Percentiles rank a stretch among this genome's conserved stretches.
phyloP scores from a whole-genome alignment of 1,284 basidiomycete genomes.

The Fistulina hepatica region DNA sequence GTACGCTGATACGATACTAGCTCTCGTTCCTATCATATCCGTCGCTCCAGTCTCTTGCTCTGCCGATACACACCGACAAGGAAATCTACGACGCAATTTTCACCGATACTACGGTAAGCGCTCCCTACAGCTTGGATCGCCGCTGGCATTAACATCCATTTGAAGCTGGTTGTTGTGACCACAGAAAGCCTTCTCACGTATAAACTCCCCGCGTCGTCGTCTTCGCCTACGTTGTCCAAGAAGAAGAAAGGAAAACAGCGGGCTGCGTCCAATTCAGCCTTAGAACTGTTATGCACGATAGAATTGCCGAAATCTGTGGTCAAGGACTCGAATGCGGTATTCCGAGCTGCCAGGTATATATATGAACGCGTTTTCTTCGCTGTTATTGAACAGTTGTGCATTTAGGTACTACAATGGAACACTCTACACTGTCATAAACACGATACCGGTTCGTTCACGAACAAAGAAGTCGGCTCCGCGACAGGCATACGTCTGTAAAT shows the following conservation, averaged over 20 bases:
- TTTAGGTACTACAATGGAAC: constrained; percentile 46
- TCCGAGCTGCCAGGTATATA: not conserved
- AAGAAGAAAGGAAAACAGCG: not conserved
- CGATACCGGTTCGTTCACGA: constrained; percentile 42
- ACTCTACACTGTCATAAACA: constrained; percentile 72
- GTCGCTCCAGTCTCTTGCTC: constrained; percentile 39
- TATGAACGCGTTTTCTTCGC: not conserved
- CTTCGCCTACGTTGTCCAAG: not conserved
- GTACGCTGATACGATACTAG: constrained; percentile 27
- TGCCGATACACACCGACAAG: constrained; percentile 42
- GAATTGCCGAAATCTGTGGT: not conserved
- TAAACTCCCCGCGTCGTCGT: not conserved
- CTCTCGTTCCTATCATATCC: constrained; percentile 62
- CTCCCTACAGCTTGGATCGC: not conserved
- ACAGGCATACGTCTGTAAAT: constrained; percentile 53
- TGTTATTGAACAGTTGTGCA: not conserved
- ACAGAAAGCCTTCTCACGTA: not conserved
- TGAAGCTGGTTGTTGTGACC: not conserved
- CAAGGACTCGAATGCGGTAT: not conserved
- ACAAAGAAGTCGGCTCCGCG: constrained; percentile 43
- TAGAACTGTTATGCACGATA: not conserved
- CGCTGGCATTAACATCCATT: not conserved
- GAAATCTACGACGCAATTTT: constrained; percentile 73
- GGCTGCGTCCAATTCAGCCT: not conserved
- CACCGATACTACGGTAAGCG: constrained; percentile 40